phyloP scores from a whole-genome alignment of 2,329 filamentous ascomycete genomes.

The Endothia cerciana region DNA sequence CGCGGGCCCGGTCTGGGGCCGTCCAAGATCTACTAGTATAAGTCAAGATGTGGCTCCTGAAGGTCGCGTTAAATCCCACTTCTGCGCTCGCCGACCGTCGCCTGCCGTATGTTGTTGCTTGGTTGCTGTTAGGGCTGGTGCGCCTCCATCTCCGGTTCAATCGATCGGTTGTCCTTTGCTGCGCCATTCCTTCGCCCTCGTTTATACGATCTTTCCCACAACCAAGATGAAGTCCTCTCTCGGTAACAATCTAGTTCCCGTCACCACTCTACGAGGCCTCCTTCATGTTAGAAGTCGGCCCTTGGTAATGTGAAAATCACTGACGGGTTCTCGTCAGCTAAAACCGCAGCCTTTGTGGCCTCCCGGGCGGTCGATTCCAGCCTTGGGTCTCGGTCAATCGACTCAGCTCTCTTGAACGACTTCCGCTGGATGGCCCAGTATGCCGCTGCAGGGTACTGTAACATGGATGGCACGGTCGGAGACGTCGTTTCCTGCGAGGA shows the following conservation, averaged over 20 bases:
- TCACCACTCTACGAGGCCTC: neutral
- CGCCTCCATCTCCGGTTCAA: neutral
- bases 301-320: neutral
- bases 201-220: neutral
- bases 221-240: neutral
- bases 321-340: neutral
- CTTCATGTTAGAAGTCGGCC: neutral
- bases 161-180: neutral
- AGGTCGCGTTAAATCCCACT: neutral
- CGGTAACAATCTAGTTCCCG: neutral
- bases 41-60: neutral
- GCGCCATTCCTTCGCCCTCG: neutral
- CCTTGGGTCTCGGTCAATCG: neutral
- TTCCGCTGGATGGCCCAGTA: slow-evolving; percentile 33
- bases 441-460: slow-evolving; percentile 34
- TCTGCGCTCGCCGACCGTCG: neutral
- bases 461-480: slow-evolving; percentile 27
- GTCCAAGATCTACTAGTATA: neutral
- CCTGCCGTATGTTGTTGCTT: neutral
- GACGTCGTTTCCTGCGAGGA: slow-evolving; percentile 29
- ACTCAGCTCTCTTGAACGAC: slow-evolving; percentile 21
- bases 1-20: neutral
- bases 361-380: neutral
- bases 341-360: slow-evolving; percentile 9
- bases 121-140: neutral